These are phyloP conservation scores for Neophaeococcomyces aloes DNA, from an alignment of 2,329 filamentous ascomycete genomes.

Conservation along the genomic window DNA sequence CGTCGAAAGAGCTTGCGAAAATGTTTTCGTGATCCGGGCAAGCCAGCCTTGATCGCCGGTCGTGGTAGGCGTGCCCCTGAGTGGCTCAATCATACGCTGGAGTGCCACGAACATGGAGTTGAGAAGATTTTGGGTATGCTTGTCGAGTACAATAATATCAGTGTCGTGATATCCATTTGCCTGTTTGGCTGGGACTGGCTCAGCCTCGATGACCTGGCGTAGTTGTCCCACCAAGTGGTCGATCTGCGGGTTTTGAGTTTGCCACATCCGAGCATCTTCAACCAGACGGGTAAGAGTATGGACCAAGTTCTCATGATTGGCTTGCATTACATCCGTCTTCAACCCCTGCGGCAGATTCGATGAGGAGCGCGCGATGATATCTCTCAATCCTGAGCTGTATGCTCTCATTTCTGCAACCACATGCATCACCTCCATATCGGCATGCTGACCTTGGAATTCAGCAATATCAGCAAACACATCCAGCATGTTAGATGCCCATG, in stretches of 20 bases:
- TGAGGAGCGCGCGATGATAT: too few species aligned
- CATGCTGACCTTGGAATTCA: slow-evolving; percentile 56
- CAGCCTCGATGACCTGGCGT: slow-evolving; percentile 48
- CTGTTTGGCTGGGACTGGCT: slow-evolving; percentile 16
- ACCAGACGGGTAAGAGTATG: slow-evolving; percentile 13
- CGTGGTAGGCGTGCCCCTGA: slow-evolving; percentile 46
- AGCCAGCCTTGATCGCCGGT: slow-evolving; percentile 56
- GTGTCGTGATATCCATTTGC: slow-evolving; percentile 16
- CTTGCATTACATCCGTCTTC: not conserved
- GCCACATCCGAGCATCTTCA: slow-evolving; percentile 35
- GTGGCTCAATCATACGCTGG: slow-evolving; percentile 55
- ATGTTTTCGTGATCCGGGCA: slow-evolving; percentile 43
- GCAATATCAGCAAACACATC: slow-evolving; percentile 52
- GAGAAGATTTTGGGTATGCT: slow-evolving; percentile 52
- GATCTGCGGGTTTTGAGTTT: slow-evolving; percentile 46
- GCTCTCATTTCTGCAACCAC: slow-evolving; percentile 39
- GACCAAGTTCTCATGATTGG: slow-evolving; percentile 1
- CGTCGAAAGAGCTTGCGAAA: slow-evolving; percentile 45
- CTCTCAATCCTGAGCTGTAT: slow-evolving; percentile 42
- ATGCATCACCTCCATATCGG: slow-evolving; percentile 39
- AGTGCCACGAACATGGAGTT: slow-evolving; percentile 70
- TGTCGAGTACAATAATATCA: slow-evolving; percentile 41
- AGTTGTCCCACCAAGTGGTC: slow-evolving; percentile 58
- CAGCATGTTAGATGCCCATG: slow-evolving; percentile 62
- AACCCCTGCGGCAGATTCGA: slow-evolving; percentile 45